These are phyloP conservation scores for Sanguinoderma infundibulare DNA, from an alignment of 1,284 basidiomycete species.

Conservation along the genomic window DNA sequence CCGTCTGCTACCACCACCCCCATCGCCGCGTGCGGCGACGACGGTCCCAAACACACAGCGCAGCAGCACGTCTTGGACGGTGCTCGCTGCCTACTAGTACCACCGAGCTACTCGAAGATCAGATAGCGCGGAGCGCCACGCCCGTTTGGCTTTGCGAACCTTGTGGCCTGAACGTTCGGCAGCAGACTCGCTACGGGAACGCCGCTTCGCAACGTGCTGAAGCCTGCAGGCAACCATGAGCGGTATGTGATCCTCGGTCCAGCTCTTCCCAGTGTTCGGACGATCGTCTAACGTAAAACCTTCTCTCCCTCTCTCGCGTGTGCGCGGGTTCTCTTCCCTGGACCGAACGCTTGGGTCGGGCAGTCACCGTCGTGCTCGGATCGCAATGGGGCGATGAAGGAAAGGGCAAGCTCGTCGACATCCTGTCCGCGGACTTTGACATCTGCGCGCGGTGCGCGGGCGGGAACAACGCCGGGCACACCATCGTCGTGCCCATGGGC, in stretches of 20 bases:
- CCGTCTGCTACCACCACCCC: background rate
- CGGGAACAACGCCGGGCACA: conserved; percentile 99
- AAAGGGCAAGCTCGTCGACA: conserved; percentile 95
- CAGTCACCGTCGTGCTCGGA: conserved; percentile 82
- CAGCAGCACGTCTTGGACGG: background rate
- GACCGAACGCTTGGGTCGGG: background rate
- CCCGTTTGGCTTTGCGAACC: background rate
- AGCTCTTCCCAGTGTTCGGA: background rate
- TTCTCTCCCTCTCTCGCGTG: background rate
- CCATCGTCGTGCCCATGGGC: conserved; percentile 86
- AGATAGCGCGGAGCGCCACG: background rate
- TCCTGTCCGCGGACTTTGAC: conserved; percentile 87
- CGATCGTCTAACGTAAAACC: background rate
- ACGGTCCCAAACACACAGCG: background rate
- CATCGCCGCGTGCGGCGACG: background rate
- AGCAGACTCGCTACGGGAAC: background rate
- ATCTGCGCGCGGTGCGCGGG: conserved; percentile 97
- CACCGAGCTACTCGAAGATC: background rate
- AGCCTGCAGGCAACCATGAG: conserved; percentile 12
- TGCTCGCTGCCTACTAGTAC: background rate
- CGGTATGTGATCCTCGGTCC: conserved; percentile 8
- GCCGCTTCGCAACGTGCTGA: background rate
- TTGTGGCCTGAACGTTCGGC: background rate
- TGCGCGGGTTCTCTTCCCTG: background rate
- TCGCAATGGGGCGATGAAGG: conserved; percentile 97